A percentile compares a stretch with the other conserved stretches of the same genome.
These are phyloP conservation scores for Fistulinella staudtii DNA, from an alignment of 1,284 basidiomycete species.

Conservation along the genomic window DNA sequence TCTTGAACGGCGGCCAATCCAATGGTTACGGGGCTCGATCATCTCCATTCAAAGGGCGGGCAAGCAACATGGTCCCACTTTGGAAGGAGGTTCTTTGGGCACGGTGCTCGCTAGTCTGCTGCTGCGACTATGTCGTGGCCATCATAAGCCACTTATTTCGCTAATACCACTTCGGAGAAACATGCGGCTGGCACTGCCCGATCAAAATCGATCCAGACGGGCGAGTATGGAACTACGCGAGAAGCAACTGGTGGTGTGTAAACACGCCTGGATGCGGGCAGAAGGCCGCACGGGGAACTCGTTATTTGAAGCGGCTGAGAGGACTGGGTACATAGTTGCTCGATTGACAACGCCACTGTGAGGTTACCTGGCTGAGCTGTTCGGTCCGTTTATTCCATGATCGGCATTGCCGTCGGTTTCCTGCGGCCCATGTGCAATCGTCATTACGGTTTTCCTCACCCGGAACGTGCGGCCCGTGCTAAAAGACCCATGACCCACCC, in stretches of 20 bases:
- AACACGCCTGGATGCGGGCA: not conserved
- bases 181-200: slow-evolving; percentile 4
- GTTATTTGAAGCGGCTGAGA: not conserved
- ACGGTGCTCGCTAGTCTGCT: not conserved
- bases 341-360: not conserved
- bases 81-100: slow-evolving; percentile 12
- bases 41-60: slow-evolving; percentile 5
- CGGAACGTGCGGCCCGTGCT: slow-evolving; percentile 11
- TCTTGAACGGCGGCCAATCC: not conserved
- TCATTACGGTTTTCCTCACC: slow-evolving; percentile 5
- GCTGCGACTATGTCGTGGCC: slow-evolving; percentile 1
- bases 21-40: not conserved
- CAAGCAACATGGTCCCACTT: not conserved
- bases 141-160: slow-evolving; percentile 2
- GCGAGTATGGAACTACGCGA: slow-evolving; percentile 1
- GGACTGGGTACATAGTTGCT: not conserved
- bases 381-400: not conserved
- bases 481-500: not conserved
- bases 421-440: not conserved
- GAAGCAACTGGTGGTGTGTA: not conserved
- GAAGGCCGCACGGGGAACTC: not conserved
- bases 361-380: not conserved
- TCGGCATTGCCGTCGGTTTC: not conserved
- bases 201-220: slow-evolving; percentile 3
- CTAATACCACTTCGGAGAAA: slow-evolving; percentile 1